phyloP scores from a whole-genome alignment of 768 basidiomycete genomes.

The Arthromyces matolae region DNA sequence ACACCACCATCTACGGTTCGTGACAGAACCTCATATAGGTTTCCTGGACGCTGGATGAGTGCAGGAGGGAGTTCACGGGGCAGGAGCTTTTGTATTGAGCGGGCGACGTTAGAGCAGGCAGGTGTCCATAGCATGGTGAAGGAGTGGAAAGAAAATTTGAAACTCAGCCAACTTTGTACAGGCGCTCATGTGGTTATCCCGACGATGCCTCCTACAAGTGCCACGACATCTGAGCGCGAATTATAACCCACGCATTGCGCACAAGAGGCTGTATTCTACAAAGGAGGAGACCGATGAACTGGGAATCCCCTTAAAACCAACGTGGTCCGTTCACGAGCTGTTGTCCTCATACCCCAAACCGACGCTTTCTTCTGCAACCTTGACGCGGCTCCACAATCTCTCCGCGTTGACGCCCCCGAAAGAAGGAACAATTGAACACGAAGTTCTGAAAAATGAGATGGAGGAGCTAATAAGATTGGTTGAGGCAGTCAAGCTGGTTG shows the following conservation, averaged over 20 bases:
- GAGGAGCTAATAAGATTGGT: slow-evolving; percentile 74
- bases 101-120: slow-evolving; percentile 27
- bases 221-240: slow-evolving; percentile 6
- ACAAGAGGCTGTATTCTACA: slow-evolving; percentile 7
- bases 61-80: slow-evolving; percentile 57
- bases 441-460: slow-evolving; percentile 51
- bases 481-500: slow-evolving; percentile 73
- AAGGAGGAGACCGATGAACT: slow-evolving; percentile 44
- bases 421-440: slow-evolving; percentile 51
- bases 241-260: slow-evolving; percentile 8
- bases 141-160: slow-evolving; percentile 20
- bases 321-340: slow-evolving; percentile 78
- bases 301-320: slow-evolving; percentile 63
- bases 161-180: slow-evolving; percentile 17
- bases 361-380: slow-evolving; percentile 48
- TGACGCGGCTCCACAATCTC: slow-evolving; percentile 64
- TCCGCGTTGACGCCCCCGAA: slow-evolving; percentile 70
- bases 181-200: slow-evolving; percentile 18
- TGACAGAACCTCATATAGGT: slow-evolving; percentile 70
- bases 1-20: slow-evolving; percentile 63
- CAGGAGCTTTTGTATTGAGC: slow-evolving; percentile 53
- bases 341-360: slow-evolving; percentile 77
- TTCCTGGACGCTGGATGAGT: slow-evolving; percentile 54
- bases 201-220: slow-evolving; percentile 21
- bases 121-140: slow-evolving; percentile 35